Percentiles rank a stretch among this genome's conserved stretches.
Evolutionary conservation across 805 yeast species (phyloP).

Genomic region (Peterozyma toletana): DNA sequence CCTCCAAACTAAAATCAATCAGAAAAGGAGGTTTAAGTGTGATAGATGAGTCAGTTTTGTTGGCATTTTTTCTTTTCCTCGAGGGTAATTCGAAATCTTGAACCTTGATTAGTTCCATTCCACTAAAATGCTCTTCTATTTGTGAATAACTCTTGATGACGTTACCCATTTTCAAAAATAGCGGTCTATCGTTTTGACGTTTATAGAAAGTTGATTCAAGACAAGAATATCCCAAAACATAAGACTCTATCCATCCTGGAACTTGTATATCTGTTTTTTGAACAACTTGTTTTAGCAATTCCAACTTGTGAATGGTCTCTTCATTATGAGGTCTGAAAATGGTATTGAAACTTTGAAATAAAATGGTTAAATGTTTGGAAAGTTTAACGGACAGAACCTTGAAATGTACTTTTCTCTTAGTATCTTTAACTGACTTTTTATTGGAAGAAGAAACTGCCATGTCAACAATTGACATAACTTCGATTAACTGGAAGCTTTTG

Average conservation of each 20-base stretch:
- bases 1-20: neutral
- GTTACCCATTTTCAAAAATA: slow-evolving; percentile 14
- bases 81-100: neutral
- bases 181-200: slow-evolving; percentile 7
- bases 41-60: neutral
- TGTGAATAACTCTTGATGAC: slow-evolving; percentile 10
- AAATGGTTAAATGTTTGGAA: neutral
- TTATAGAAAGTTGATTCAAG: slow-evolving; percentile 11
- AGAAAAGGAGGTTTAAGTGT: neutral
- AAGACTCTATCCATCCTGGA: slow-evolving; percentile 27
- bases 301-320: neutral
- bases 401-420: neutral
- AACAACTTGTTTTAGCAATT: neutral
- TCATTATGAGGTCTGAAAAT: slow-evolving; percentile 3
- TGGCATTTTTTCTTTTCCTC: slow-evolving; percentile 6
- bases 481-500: neutral
- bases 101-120: neutral
- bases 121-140: neutral
- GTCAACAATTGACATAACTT: neutral
- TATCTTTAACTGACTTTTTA: neutral
- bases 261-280: slow-evolving; percentile 7
- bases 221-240: slow-evolving; percentile 24
- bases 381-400: neutral
- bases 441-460: neutral
- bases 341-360: neutral